phyloP scores from a whole-genome alignment of 345 rosid genomes.

The Eucalyptus curtisii region DNA sequence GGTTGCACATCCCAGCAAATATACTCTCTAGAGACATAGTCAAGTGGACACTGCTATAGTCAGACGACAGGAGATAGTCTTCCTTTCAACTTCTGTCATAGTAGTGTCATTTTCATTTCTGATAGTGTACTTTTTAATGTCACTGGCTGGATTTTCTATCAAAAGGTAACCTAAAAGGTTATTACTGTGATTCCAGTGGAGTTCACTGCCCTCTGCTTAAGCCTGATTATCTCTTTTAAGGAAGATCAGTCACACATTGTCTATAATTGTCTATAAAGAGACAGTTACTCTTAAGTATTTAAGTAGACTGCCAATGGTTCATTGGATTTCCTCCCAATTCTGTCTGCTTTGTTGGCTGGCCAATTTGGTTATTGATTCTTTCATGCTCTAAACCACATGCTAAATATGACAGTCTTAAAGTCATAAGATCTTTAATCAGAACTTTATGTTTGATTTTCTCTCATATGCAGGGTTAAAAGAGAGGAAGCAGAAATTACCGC shows the following conservation, averaged over 20 bases:
- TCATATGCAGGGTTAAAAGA: conserved; percentile 40
- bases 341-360: background rate
- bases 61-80: background rate
- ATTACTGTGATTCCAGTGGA: background rate
- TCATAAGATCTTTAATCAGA: background rate
- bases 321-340: background rate
- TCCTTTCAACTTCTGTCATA: background rate
- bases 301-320: background rate
- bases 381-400: background rate
- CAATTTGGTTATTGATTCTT: background rate
- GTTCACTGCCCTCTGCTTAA: background rate
- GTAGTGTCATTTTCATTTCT: background rate
- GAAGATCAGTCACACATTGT: background rate
- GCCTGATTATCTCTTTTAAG: background rate
- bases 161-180: background rate
- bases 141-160: background rate
- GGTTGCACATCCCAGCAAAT: background rate
- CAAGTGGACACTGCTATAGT: background rate
- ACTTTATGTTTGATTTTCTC: background rate
- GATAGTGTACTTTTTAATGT: background rate
- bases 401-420: background rate
- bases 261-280: background rate
- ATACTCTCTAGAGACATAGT: background rate
- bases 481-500: conserved; percentile 89
- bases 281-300: background rate